Evolutionary conservation across 1,284 basidiomycete genomes (phyloP), one percentile per base, ranked within the genome.

Genomic region (Apiotrichum porosum): DNA sequence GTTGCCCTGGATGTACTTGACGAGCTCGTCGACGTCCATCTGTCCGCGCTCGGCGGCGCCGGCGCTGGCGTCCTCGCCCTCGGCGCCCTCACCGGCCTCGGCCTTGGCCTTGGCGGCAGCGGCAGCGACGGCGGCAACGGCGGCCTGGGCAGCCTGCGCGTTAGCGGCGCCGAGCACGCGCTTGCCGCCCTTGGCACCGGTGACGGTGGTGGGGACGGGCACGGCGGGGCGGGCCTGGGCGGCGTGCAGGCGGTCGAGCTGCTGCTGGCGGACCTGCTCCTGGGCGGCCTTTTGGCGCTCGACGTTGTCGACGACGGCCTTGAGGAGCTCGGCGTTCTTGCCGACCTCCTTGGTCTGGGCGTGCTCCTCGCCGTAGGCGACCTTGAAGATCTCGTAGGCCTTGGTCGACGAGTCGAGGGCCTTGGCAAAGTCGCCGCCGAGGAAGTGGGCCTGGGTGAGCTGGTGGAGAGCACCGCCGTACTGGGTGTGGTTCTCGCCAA

Each of bases 381-480:
- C 58, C 37, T 66, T 62, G 62, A 75, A 77, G 49, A 75, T 71
- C 13, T 57, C 58, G n/a, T 64, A 60, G n/a, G 76, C 65, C 14
- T 56, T 37, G 44, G 71, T 64, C 9, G 73, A 66, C 37, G 71
- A 65, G 35, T 66, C 64, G n/a, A 72, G 57, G 2, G 73, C 73
- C 23, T 63, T 57, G 28, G 60, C 59, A 42, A 77, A 71, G 59
- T 77, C 68, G 30, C 63, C 63, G 33, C 61, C 56, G 24, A 74
- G 65, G 66, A 75, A 75, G 51, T 73, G 62, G 8, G 69, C 66
- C 58, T 75, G 73, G 14, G 71, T 73, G 50, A 75, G 63, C 53
- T 72, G 69, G 54, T 73, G 69, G 24, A 69, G 62, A 3, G 68
- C 60, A 33, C 66, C 64, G 21, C 62, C 72, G 44, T 66, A 67